Conservation (phyloP, 164 flowering plant genomes). For the Umbilicus rupestris region DNA sequence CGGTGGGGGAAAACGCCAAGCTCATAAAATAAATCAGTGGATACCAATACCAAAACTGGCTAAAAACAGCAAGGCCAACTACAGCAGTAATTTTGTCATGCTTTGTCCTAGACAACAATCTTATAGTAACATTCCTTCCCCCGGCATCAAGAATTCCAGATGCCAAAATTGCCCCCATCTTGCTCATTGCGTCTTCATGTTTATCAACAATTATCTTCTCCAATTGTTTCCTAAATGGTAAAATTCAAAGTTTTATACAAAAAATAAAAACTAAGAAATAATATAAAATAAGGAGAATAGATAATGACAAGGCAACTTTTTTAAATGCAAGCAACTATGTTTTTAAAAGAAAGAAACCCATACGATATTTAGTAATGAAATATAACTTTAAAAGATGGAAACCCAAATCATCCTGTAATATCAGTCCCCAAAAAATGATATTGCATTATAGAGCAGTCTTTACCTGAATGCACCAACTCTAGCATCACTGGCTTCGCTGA, state of each 20-base stretch:
- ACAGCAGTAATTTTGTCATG: slow-evolving; percentile 94
- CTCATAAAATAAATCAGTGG: slow-evolving; percentile 89
- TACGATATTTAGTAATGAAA: too few relatives aligned
- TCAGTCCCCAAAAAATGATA: neutral
- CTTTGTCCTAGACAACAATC: slow-evolving; percentile 81
- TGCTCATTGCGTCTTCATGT: slow-evolving; percentile 99
- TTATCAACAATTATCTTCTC: slow-evolving; percentile 97
- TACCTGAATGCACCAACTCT: slow-evolving; percentile 97
- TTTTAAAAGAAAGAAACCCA: too few relatives aligned
- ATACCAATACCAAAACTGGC: slow-evolving; percentile 99
- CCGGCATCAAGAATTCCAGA: slow-evolving; percentile 99
- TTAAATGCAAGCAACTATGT: too few relatives aligned
- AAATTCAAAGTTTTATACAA: neutral
- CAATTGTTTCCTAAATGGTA: slow-evolving; percentile 61
- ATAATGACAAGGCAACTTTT: too few relatives aligned
- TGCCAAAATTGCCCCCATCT: slow-evolving; percentile 99
- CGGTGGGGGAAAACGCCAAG: slow-evolving; percentile 89
- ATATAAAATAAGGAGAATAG: neutral
- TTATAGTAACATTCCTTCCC: slow-evolving; percentile 93
- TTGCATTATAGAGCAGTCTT: neutral
- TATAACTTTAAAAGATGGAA: too few relatives aligned
- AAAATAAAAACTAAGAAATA: neutral
- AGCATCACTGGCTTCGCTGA: slow-evolving; percentile 87
- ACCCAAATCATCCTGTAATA: neutral
- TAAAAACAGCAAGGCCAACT: slow-evolving; percentile 93